Evolutionary conservation across 495 filamentous ascomycete species (phyloP), one percentile per base, ranked within the genome.

Genomic region (Neurospora terricola): DNA sequence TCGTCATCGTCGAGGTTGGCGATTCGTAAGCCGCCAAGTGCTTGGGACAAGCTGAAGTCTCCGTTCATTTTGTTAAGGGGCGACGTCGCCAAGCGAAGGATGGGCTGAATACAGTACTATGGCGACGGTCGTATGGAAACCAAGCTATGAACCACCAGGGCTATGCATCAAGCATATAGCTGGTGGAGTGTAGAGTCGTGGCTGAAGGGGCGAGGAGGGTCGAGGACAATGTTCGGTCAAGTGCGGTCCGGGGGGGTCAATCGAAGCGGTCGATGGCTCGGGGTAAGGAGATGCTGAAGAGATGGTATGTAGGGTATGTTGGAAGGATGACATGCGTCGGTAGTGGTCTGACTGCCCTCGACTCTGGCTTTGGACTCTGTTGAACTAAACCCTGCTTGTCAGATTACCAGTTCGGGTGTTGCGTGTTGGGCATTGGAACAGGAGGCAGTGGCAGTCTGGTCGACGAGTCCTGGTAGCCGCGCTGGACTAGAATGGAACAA

Each of bases 1-100:
- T 91, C 90, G 69, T 88, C 87, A 81, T 96, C 90, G 85, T 98
- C 95, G 54, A 96, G 96, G 81, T 99, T 99, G 74, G 96, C 96
- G 78, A 98, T 98, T 76, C 96, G 92, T 81, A 99, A 86, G 76
- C 96, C 96, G 71, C 96, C 96, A 75, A 99, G 87, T 73, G 93
- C 92, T 82, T 94, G 92, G 72, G 96, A 96, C 70, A 99, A 89
- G 81, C 93, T 98, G 76, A 97, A 83, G 82, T 98, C 95, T 78
- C 92, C 92, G 80, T 95, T 92, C 95, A 97, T 98, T 79, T 39
- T 81, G 74, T 16, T 38, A 21, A 48, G 68, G 43, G 74, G 59
- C 72, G 72, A 73, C 71, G 76, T 72, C 72, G 59, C 68, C 38
- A 23, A 43, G 27, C 39, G 70, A 48, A 71, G 38, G 38, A 73